Evolutionary conservation across 495 filamentous ascomycete species (phyloP).

Genomic region (Amorphotheca resinae): DNA sequence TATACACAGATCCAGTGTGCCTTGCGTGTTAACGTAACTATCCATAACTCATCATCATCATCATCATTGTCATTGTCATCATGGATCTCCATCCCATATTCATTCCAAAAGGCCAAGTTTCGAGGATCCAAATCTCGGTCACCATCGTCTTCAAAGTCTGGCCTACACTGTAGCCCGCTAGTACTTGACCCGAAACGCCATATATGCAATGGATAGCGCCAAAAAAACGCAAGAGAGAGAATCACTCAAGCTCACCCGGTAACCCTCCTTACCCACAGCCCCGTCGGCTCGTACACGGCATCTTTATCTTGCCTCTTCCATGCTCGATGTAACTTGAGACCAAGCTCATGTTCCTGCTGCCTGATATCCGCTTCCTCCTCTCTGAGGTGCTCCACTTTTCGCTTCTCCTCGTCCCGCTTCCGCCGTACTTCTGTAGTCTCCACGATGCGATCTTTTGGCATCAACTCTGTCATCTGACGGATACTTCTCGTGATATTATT

Average conservation of each 20-base stretch:
- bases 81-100: too few species aligned
- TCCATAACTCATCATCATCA: too few species aligned
- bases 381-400: slow-evolving; percentile 54
- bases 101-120: too few species aligned
- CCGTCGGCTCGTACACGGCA: slow-evolving; percentile 50
- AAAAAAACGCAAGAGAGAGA: too few species aligned
- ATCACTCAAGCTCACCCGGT: slow-evolving; percentile 32
- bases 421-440: slow-evolving; percentile 30
- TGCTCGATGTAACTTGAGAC: slow-evolving; percentile 67
- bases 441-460: slow-evolving; percentile 39
- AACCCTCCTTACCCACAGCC: slow-evolving; percentile 71
- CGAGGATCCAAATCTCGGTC: too few species aligned
- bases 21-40: too few species aligned
- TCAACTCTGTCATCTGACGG: slow-evolving; percentile 55
- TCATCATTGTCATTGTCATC: too few species aligned
- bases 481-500: slow-evolving; percentile 60
- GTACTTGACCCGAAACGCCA: too few species aligned
- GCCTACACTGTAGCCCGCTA: too few species aligned
- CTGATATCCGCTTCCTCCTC: slow-evolving; percentile 67
- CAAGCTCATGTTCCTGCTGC: slow-evolving; percentile 74
- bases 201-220: too few species aligned
- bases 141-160: too few species aligned
- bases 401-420: slow-evolving; percentile 55
- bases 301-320: slow-evolving; percentile 62
- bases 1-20: too few species aligned